These are phyloP conservation scores for Hyphopichia buzzinii DNA, from an alignment of 1,139 yeast genomes.

Conservation along the genomic window DNA sequence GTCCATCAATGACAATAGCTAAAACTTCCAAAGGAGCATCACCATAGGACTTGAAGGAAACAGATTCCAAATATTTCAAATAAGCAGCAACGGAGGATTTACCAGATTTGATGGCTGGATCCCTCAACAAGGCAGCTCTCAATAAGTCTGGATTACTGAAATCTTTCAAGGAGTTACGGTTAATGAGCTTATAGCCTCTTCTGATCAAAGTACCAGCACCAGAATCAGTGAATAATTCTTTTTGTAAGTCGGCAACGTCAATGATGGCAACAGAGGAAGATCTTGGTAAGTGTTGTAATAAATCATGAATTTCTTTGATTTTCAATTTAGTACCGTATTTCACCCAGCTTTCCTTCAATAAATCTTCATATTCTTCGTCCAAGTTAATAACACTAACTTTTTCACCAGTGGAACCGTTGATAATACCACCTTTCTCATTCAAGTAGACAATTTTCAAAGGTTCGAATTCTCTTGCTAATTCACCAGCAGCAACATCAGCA, in stretches of 20 bases:
- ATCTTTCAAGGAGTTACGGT: slow-evolving; percentile 65
- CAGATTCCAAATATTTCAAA: slow-evolving; percentile 64
- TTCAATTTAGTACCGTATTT: slow-evolving; percentile 97
- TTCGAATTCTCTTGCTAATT: slow-evolving; percentile 92
- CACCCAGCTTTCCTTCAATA: slow-evolving; percentile 95
- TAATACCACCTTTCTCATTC: slow-evolving; percentile 96
- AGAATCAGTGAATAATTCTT: slow-evolving; percentile 94
- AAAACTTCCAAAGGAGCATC: slow-evolving; percentile 95
- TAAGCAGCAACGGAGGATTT: slow-evolving; percentile 78
- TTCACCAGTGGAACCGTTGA: slow-evolving; percentile 89
- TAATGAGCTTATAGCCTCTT: slow-evolving; percentile 88
- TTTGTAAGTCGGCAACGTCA: slow-evolving; percentile 90
- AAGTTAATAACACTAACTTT: slow-evolving; percentile 86
- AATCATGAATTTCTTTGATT: slow-evolving; percentile 92
- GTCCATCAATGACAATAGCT: slow-evolving; percentile 65
- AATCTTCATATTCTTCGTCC: slow-evolving; percentile 91
- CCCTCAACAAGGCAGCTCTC: slow-evolving; percentile 74
- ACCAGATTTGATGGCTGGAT: slow-evolving; percentile 70
- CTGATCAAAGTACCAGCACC: slow-evolving; percentile 99
- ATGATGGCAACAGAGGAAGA: slow-evolving; percentile 97
- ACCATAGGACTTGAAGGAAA: slow-evolving; percentile 76
- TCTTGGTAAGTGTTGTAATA: slow-evolving; percentile 90
- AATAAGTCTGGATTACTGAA: slow-evolving; percentile 76
- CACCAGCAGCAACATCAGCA: slow-evolving; percentile 99
- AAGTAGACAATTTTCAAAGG: slow-evolving; percentile 94